Conservation (phyloP, 2,329 filamentous ascomycete species). For the Hypoxylon sp. region DNA sequence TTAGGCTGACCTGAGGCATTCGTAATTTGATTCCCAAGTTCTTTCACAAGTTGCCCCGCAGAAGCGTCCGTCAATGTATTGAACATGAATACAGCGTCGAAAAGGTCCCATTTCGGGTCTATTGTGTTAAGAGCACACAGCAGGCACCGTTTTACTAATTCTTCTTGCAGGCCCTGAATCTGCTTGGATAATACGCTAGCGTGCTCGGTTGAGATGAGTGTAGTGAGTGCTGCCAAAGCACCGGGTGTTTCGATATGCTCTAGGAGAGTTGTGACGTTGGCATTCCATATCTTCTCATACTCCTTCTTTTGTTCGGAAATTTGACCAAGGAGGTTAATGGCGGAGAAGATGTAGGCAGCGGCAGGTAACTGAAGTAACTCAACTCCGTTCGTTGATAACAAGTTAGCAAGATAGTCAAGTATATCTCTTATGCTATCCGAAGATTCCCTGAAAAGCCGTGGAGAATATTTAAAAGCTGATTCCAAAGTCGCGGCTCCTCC, state of each 20-base stretch:
- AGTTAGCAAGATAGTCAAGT: slow-evolving; percentile 61
- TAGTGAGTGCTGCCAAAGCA: slow-evolving; percentile 57
- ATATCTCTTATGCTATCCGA: slow-evolving; percentile 55
- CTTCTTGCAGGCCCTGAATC: slow-evolving; percentile 62
- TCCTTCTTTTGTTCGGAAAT: slow-evolving; percentile 57
- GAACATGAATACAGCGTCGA: slow-evolving; percentile 64
- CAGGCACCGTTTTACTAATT: slow-evolving; percentile 60
- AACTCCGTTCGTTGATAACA: slow-evolving; percentile 70
- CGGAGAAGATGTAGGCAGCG: slow-evolving; percentile 74
- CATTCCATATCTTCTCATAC: slow-evolving; percentile 62
- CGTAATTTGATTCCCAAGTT: slow-evolving; percentile 49
- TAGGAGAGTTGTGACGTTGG: slow-evolving; percentile 61
- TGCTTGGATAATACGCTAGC: slow-evolving; percentile 59
- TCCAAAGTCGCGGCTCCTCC: slow-evolving; percentile 66
- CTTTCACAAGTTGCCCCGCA: slow-evolving; percentile 54
- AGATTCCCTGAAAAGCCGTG: slow-evolving; percentile 58
- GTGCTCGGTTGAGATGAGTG: slow-evolving; percentile 63
- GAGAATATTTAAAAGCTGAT: slow-evolving; percentile 59
- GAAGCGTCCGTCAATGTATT: slow-evolving; percentile 58
- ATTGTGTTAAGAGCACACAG: slow-evolving; percentile 56
- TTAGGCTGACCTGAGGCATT: slow-evolving; percentile 47
- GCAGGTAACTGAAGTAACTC: slow-evolving; percentile 78
- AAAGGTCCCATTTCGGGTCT: slow-evolving; percentile 60
- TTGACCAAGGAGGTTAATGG: slow-evolving; percentile 70
- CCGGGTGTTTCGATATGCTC: slow-evolving; percentile 50